Conservation (phyloP, 2,329 filamentous ascomycete genomes). For the Myotisia sp. region DNA sequence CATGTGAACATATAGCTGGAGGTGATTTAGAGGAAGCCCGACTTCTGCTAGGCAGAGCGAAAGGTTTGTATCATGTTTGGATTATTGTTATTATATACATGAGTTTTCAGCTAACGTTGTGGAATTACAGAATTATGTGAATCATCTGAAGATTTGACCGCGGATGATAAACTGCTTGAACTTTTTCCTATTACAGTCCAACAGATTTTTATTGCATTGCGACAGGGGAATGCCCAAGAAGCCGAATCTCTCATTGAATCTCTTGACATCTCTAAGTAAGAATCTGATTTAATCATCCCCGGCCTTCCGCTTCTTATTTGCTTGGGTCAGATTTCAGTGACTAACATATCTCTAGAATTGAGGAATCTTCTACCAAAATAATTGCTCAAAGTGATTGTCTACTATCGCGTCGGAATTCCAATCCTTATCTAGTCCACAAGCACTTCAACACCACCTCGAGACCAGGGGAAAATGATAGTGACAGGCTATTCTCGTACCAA, state of each 20-base stretch:
- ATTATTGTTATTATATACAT: not conserved
- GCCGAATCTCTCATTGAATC: slow-evolving; percentile 39
- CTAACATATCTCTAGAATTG: slow-evolving; percentile 29
- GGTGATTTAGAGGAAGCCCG: slow-evolving; percentile 45
- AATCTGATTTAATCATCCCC: slow-evolving; percentile 10
- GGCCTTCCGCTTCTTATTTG: not conserved
- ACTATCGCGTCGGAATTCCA: slow-evolving; percentile 33
- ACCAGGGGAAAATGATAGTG: slow-evolving; percentile 34
- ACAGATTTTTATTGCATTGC: slow-evolving; percentile 45
- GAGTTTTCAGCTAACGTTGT: not conserved
- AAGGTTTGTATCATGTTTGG: slow-evolving; percentile 26
- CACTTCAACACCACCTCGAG: slow-evolving; percentile 38
- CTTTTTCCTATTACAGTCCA: slow-evolving; percentile 47
- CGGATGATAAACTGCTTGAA: slow-evolving; percentile 46
- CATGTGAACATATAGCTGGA: slow-evolving; percentile 47
- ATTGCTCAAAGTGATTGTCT: slow-evolving; percentile 48
- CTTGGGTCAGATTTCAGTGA: not conserved
- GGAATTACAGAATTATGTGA: slow-evolving; percentile 39
- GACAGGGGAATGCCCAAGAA: slow-evolving; percentile 41
- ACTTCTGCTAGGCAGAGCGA: slow-evolving; percentile 45
- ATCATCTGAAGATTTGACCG: slow-evolving; percentile 44
- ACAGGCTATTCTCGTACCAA: slow-evolving; percentile 47
- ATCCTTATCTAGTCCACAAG: slow-evolving; percentile 46
- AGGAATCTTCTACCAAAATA: slow-evolving; percentile 44
- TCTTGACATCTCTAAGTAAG: slow-evolving; percentile 40